phyloP scores from a whole-genome alignment of 768 basidiomycete genomes.

The Gloeostereum incarnatum region DNA sequence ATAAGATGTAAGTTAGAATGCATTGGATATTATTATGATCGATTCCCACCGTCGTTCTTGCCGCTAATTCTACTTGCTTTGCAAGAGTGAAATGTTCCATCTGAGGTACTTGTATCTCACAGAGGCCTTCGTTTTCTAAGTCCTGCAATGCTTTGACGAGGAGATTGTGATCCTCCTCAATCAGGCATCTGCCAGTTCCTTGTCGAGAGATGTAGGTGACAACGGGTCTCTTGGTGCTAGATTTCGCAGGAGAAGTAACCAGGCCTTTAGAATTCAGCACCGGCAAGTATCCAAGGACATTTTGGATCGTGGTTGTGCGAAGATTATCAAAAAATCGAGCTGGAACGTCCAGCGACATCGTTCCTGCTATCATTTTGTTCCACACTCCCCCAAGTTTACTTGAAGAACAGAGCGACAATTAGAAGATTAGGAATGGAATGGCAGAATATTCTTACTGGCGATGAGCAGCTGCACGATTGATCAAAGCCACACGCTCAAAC shows the following conservation, averaged over 20 bases:
- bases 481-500: conserved; percentile 51
- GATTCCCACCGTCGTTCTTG: conserved; percentile 48
- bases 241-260: conserved; percentile 8
- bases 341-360: conserved; percentile 19
- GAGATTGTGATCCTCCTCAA: conserved; percentile 35
- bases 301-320: conserved; percentile 17
- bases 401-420: background rate
- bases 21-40: conserved; percentile 3
- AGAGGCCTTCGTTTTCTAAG: conserved; percentile 41
- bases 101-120: conserved; percentile 30
- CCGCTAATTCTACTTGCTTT: conserved; percentile 51
- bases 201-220: conserved; percentile 60
- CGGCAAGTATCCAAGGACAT: conserved; percentile 22
- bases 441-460: conserved; percentile 18
- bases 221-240: conserved; percentile 14
- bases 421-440: background rate
- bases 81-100: conserved; percentile 40
- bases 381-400: conserved; percentile 3
- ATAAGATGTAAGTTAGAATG: background rate
- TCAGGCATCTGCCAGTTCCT: conserved; percentile 26
- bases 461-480: conserved; percentile 59
- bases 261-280: conserved; percentile 8
- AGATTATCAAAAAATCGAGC: conserved; percentile 26
- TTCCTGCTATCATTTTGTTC: conserved; percentile 22
- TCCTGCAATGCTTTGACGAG: conserved; percentile 37